Evolutionary conservation across 2,329 filamentous ascomycete species (phyloP), one percentile per base, ranked within the genome.

Genomic region (Diaporthe caulivora): DNA sequence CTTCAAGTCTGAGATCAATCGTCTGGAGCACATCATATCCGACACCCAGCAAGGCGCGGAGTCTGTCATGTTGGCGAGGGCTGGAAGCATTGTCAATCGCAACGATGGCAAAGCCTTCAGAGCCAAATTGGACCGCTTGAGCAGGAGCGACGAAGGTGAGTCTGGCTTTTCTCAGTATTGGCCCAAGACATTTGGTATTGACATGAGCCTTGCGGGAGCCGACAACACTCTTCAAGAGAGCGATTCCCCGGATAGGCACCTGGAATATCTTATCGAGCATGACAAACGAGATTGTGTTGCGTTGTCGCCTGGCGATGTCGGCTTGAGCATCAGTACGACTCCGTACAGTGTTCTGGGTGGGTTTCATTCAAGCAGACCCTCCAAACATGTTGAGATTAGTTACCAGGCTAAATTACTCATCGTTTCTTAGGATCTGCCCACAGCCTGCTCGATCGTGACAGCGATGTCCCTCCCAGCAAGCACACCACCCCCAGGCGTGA

Each of bases 11-110:
- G 67, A 76, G 34, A 72, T 76, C 71, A 70, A 65, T 13, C 73
- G 75, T 40, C 69, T 76, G 42, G 73, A 76, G 58, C 75, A 67
- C 21, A 71, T 76, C 54, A 72, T 76, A 31, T 62, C 65, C 9
- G 64, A 44, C n/a, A 71, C 71, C 11, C 73, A 73, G 37, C 42
- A 68, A 37, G 71, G 73, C 51, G 64, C 60, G 9, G 54, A 69
- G 47, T 72, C 70, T 40, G 75, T 73, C 34, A 34, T 76, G 15
- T 44, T 70, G 29, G 64, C 64, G n/a, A 73, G 72, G 42, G 70
- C 51, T 70, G 69, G 64, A 47, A 75, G 72, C 18, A 58, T 74
- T 21, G 71, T 67, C 42, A 47, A 68, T 26, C 74, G 64, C 42
- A 62, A 72, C 26, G 72, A 72, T n/a, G 51, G 55, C 9, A 49